phyloP scores from a whole-genome alignment of 345 rosid species.

The Conringia planisiliqua region DNA sequence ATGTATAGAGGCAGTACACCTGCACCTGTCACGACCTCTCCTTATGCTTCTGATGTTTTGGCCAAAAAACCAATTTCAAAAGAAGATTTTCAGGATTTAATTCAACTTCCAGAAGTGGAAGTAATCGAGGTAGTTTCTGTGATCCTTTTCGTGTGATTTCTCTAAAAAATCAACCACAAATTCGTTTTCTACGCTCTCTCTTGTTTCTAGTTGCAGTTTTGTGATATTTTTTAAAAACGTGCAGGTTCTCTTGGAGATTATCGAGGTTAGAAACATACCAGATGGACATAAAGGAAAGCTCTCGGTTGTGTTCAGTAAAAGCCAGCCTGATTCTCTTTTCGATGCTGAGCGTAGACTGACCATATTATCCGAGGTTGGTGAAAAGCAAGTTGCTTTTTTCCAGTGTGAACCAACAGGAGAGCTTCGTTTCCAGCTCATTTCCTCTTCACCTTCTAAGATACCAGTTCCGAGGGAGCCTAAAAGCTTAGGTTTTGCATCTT shows the following conservation, averaged over 20 bases:
- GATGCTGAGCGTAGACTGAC: constrained; percentile 56
- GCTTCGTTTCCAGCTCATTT: constrained; percentile 64
- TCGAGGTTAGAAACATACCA: constrained; percentile 65
- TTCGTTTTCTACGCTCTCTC: not conserved
- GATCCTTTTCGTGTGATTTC: not conserved
- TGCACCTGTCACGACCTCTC: constrained; percentile 52
- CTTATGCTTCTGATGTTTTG: constrained; percentile 37
- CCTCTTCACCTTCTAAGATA: constrained; percentile 48
- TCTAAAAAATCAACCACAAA: not conserved
- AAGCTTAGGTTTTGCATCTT: constrained; percentile 55
- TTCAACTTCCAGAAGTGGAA: constrained; percentile 54
- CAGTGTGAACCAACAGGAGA: constrained; percentile 84
- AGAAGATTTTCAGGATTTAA: constrained; percentile 25
- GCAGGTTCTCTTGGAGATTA: constrained; percentile 44
- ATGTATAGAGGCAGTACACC: constrained; percentile 83
- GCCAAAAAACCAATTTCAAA: constrained; percentile 34
- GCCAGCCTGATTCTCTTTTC: constrained; percentile 63
- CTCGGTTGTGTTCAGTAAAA: constrained; percentile 56
- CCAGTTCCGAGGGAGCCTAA: constrained; percentile 38
- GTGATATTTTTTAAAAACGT: not conserved
- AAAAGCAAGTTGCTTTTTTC: constrained; percentile 68
- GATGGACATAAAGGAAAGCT: constrained; percentile 62
- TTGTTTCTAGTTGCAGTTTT: not conserved
- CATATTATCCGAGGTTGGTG: constrained; percentile 52
- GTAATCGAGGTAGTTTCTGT: constrained; percentile 60